Base-by-base conservation (phyloP, 805 yeast genomes). In the Candida ulmi region DNA sequence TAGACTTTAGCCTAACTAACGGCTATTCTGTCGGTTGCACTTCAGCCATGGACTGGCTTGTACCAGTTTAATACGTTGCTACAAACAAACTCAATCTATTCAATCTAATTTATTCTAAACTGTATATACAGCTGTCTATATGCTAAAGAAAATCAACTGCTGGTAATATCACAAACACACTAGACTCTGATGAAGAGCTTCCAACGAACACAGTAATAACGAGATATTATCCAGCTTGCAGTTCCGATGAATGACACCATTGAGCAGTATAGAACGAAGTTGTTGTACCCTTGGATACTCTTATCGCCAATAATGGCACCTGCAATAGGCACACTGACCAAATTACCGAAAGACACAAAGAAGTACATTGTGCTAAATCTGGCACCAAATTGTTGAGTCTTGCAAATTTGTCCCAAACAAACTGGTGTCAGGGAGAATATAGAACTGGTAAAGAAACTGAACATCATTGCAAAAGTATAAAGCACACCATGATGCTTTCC, bases 341-440 rank as follows among this genome's bases (percentile, higher is more conserved):
- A 58, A 30, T 67, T 65, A 12, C 70, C 74, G 49, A 77, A 67
- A 1, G 83, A 69, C 7, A 75, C 81, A 50, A 76, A 62, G 30
- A 75, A 73, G 52, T 78, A 80, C 58, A 76, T 69, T 7, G 78
- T 71, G 3, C 78, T 71, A 47, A 72, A 74, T 19, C 75, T 65
- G 47, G 63, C 66, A 17, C 80, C 80, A 54, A 72, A 74, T 39
- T 63, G 67, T 33, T 71, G 71, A 8, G 71, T 68, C 34, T 69
- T 69, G 19, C 78, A 72, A 27, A 78, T 74, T 42, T 76, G 77
- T 1, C 78, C 78, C 30, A 75, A 61, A 44, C 80, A 72, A 5
- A 75, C 78, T 4, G 55, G 53, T 11, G 46, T 40, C 28, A 51
- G 30, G 11, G 55, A 48, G 11, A 44, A 65, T 2, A 74, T 69